Evolutionary conservation across 2,329 filamentous ascomycete genomes (phyloP).

Genomic region (Onygena corvina): DNA sequence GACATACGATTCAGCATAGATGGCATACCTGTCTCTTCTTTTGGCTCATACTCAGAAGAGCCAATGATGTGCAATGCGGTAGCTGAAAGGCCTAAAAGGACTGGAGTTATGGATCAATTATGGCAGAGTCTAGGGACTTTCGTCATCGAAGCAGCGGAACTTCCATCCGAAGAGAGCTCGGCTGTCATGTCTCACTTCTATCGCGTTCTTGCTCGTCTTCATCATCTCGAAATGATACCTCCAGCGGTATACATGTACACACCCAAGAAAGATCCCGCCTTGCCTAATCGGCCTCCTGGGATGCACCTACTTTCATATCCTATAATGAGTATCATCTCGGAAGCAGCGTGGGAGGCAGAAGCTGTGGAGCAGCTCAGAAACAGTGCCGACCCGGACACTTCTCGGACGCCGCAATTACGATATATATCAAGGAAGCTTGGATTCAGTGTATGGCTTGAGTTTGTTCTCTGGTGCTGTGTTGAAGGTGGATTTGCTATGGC

Average conservation of each 20-base stretch:
- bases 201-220: conserved; percentile 35
- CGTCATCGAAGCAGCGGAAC: conserved; percentile 32
- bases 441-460: conserved; percentile 39
- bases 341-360: conserved; percentile 35
- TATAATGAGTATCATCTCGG: conserved; percentile 38
- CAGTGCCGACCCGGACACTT: conserved; percentile 23
- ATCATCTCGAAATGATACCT: conserved; percentile 35
- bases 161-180: conserved; percentile 24
- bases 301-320: conserved; percentile 34
- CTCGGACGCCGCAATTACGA: conserved; percentile 27
- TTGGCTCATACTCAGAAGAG: conserved; percentile 14
- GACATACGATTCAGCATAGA: background rate
- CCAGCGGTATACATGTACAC: conserved; percentile 34
- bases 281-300: conserved; percentile 31
- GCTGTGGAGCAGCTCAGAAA: conserved; percentile 29
- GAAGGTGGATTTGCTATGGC: conserved; percentile 35
- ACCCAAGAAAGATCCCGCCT: conserved; percentile 19
- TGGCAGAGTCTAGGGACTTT: conserved; percentile 32
- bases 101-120: conserved; percentile 27
- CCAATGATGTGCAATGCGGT: conserved; percentile 11
- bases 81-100: conserved; percentile 10
- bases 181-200: conserved; percentile 35
- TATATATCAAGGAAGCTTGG: conserved; percentile 30
- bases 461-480: conserved; percentile 41
- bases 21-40: conserved; percentile 5